Percentiles rank a stretch among this genome's conserved stretches.
Evolutionary conservation across 2,329 filamentous ascomycete genomes (phyloP).

Genomic region (Lomentospora prolificans): DNA sequence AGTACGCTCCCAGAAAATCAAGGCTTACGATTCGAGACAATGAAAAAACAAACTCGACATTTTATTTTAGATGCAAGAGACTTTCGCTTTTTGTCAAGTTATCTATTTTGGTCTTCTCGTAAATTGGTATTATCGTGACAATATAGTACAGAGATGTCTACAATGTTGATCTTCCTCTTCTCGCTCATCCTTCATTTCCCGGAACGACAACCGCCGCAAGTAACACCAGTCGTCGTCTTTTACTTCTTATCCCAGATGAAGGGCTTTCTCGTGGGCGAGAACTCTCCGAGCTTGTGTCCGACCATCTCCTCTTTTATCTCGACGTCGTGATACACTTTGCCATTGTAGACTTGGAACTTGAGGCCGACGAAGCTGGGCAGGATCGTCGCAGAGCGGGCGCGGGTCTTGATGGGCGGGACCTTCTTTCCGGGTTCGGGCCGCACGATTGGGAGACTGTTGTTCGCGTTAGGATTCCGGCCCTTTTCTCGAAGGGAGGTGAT

Average conservation of each 20-base stretch:
- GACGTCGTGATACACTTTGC: constrained; percentile 75
- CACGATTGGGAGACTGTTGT: constrained; percentile 51
- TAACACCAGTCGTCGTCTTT: constrained; percentile 1
- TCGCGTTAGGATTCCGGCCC: neutral
- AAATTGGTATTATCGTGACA: constrained; percentile 8
- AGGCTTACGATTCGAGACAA: neutral
- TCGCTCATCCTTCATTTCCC: neutral
- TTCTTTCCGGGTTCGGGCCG: constrained; percentile 50
- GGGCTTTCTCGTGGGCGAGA: constrained; percentile 56
- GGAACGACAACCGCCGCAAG: too few relatives aligned
- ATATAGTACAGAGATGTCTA: constrained; percentile 4
- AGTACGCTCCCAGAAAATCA: neutral
- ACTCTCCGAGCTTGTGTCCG: constrained; percentile 88
- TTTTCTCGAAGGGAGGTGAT: constrained; percentile 14
- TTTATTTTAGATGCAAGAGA: neutral
- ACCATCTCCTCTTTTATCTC: constrained; percentile 93
- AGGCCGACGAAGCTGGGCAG: constrained; percentile 86
- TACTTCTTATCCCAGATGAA: constrained; percentile 41
- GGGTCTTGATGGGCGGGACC: constrained; percentile 68
- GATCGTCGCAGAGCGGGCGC: constrained; percentile 80
- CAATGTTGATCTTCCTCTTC: neutral
- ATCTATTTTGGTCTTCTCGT: neutral
- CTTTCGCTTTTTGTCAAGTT: neutral
- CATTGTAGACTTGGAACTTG: constrained; percentile 85
- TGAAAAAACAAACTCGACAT: neutral